phyloP scores from a whole-genome alignment of 192 early-diverging fungal genomes.

The Phycomyces nitens region DNA sequence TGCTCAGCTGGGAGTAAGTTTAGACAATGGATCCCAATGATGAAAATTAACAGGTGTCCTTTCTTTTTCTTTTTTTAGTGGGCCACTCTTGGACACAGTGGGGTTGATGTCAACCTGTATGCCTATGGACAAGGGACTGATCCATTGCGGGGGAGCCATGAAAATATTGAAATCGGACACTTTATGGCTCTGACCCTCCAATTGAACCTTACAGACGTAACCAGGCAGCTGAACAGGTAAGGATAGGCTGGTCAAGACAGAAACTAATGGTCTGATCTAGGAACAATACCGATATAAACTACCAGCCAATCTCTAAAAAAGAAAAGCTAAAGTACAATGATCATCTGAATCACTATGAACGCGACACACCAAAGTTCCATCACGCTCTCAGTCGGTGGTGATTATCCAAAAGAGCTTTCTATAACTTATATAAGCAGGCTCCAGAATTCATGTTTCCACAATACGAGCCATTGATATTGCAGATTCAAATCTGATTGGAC shows the following conservation, averaged over 20 bases:
- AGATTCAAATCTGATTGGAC: background rate
- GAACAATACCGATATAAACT: slow-evolving; percentile 13
- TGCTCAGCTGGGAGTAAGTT: slow-evolving; percentile 54
- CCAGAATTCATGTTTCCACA: background rate
- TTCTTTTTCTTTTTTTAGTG: slow-evolving; percentile 41
- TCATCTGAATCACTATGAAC: slow-evolving; percentile 27
- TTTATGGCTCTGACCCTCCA: slow-evolving; percentile 62
- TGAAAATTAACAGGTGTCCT: too few species aligned
- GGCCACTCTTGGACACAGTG: slow-evolving; percentile 92
- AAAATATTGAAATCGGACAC: slow-evolving; percentile 82
- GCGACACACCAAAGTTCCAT: background rate
- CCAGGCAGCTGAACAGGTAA: slow-evolving; percentile 48
- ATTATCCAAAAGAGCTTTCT: background rate
- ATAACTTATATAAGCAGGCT: background rate
- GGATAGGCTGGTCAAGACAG: too few species aligned
- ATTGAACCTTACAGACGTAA: slow-evolving; percentile 60
- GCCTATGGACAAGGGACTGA: slow-evolving; percentile 68
- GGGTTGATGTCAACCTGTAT: slow-evolving; percentile 93
- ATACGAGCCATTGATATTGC: background rate
- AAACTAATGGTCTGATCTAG: too few species aligned
- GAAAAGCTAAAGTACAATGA: slow-evolving; percentile 16
- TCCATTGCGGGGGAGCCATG: slow-evolving; percentile 72
- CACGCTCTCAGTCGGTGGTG: background rate
- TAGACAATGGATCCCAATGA: background rate
- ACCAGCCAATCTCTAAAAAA: slow-evolving; percentile 2